Evolutionary conservation across 495 filamentous ascomycete species (phyloP), one percentile per base, ranked within the genome.

Genomic region (Wilcoxina mikolae): DNA sequence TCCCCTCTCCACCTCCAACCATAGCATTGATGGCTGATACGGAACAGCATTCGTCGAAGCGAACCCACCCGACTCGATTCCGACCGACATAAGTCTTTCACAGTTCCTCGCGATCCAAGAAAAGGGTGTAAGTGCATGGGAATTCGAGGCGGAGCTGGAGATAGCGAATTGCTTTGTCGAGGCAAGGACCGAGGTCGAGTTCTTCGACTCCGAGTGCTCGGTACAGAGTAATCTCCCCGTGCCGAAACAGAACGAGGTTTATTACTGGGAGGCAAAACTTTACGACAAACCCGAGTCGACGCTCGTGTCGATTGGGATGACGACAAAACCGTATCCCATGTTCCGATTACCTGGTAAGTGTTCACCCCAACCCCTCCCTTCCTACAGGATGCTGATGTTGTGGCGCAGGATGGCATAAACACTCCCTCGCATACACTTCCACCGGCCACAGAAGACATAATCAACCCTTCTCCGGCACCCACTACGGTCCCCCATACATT

Each of bases 121-220:
- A 68, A 98, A 98, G 68, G 91, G 91, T 47, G 91, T 98, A 20
- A 93, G 90, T 4, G 91, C 91, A 7, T 98, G 91, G 91, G 91
- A 96, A 68, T 98, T 98, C 57, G 90, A 95, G 67, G 90, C 91
- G 2, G 91, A 98, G 68, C 71, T 98, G 31, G 91, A 98, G 68
- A 95, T 98, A 59, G 91, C 91, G 52, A 98, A 98, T 69, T 96
- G 93, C 68, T 98, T 98, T 67, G 91, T 98, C 43, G 88, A 98
- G 71, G 90, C 68, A 18, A 78, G 93, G 59, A 98, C 91, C 1
- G 91, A 98, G 68, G 91, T 98, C 52, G 91, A 98, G 66, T 98
- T 98, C 72, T 96, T 91, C 61, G 91, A 98, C 68, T 87, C 85
- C 10, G 93, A 91, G 67, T 96, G 91, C 70, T 94, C 87, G 65